Evolutionary conservation across 768 basidiomycete species (phyloP), one percentile per base, ranked within the genome.

Genomic region (Fistulinella prunicolor): DNA sequence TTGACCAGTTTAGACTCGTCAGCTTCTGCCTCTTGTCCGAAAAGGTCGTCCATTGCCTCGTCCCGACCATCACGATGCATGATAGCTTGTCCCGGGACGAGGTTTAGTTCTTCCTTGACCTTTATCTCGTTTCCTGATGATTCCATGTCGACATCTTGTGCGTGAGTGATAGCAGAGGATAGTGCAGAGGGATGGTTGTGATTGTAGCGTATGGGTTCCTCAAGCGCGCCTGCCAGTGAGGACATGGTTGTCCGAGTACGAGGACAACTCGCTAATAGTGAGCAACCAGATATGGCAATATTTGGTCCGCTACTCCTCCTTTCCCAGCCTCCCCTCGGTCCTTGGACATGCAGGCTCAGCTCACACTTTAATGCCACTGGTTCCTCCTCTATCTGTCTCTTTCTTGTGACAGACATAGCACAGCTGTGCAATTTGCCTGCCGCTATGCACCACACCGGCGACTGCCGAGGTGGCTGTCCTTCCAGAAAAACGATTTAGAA

Each of bases 31-130:
- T 88, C 87, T 52, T 85, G 82, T 28, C 87, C 89, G 63, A 91
- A 91, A 46, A 91, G 78, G 64, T 90, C 88, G 52, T 80, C 79
- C 82, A 89, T 86, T 50, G 78, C 79, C 55, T 80, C 79, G 54
- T 83, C 74, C 57, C 57, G 41, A 9, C 44, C 55, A 16, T 52
- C 55, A 23, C 13, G 44, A 28, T 47, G 42, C 4, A 54, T 21
- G n/a, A 45, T 23, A 20, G 44, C 72, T 29, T 69, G 51, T 34
- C 19, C 56, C 2, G 22, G n/a, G n/a, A n/a, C n/a, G n/a, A n/a
- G n/a, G 24, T 49, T 44, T 4, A 37, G 55, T 32, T 63, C 60
- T 5, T 52, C 41, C 20, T 56, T 58, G 53, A 54, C 24, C 13
- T 60, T 58, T 17, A 39, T 40, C 4, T 53, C 53, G 9, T 42